Evolutionary conservation across 148 eudicot genomes (phyloP).

Genomic region (Heliamphora exappendiculata): DNA sequence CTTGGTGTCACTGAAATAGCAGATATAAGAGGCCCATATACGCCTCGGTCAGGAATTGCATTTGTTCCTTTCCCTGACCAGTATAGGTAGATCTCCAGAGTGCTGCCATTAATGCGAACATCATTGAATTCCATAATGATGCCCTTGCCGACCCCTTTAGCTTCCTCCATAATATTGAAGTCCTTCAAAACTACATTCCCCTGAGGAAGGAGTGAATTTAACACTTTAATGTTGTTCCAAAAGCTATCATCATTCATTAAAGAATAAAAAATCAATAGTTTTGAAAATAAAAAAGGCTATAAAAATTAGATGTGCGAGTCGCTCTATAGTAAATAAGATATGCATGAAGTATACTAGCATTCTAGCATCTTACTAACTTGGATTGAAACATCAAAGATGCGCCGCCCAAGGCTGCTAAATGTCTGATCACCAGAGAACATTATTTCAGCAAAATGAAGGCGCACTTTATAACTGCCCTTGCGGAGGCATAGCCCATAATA

Average conservation of each 20-base stretch:
- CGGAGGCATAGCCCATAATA: conserved; percentile 71
- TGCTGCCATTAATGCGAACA: conserved; percentile 48
- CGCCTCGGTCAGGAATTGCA: conserved; percentile 55
- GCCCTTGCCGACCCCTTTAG: conserved; percentile 54
- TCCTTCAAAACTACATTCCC: conserved; percentile 47
- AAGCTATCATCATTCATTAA: neutral
- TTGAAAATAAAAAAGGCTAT: neutral
- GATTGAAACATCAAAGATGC: conserved; percentile 69
- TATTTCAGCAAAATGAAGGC: conserved; percentile 77
- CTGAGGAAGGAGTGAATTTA: conserved; percentile 23
- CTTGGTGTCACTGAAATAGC: conserved; percentile 86
- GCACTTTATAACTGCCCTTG: conserved; percentile 61
- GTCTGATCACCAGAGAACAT: conserved; percentile 40
- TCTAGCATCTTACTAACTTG: conserved; percentile 46
- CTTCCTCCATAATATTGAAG: conserved; percentile 55
- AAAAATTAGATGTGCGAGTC: neutral
- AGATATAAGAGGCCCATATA: conserved; percentile 87
- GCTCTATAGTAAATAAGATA: neutral
- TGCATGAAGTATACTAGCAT: neutral
- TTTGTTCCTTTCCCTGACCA: conserved; percentile 92
- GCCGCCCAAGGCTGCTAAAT: conserved; percentile 54
- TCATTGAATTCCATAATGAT: conserved; percentile 30
- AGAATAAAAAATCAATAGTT: neutral
- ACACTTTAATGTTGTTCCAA: neutral
- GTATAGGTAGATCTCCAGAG: conserved; percentile 69